phyloP scores from a whole-genome alignment of 345 rosid species.

The Pistacia vera region DNA sequence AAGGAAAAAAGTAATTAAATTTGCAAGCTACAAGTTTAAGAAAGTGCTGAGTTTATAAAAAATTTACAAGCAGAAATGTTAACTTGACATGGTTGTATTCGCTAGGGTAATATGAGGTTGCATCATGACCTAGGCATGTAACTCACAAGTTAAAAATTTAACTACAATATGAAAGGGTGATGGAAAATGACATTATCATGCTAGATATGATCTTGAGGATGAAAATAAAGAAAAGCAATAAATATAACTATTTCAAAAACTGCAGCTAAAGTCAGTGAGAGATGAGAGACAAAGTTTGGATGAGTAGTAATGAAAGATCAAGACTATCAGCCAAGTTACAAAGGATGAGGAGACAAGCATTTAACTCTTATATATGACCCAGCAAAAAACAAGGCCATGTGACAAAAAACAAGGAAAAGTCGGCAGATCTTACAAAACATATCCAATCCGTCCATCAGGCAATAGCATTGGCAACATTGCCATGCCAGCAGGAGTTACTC shows the following conservation, averaged over 20 bases:
- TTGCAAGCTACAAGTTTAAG: not conserved
- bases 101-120: too few relatives aligned
- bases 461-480: conserved; percentile 97
- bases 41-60: too few relatives aligned
- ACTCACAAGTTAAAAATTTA: not conserved
- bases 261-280: not conserved
- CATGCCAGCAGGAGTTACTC: conserved; percentile 80
- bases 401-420: conserved; percentile 4
- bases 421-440: conserved; percentile 72
- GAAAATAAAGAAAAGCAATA: too few relatives aligned
- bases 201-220: not conserved
- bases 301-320: not conserved
- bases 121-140: too few relatives aligned
- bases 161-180: not conserved
- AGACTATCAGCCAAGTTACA: not conserved
- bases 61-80: not conserved
- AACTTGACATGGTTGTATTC: too few relatives aligned
- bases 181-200: not conserved
- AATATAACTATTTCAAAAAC: not conserved
- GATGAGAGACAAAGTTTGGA: not conserved
- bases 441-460: conserved; percentile 97
- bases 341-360: not conserved
- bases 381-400: not conserved
- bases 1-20: not conserved
- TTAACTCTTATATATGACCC: not conserved